These are phyloP conservation scores for Rhizopus arrhizus DNA, from an alignment of 371 early-diverging fungal species.

Conservation along the genomic window DNA sequence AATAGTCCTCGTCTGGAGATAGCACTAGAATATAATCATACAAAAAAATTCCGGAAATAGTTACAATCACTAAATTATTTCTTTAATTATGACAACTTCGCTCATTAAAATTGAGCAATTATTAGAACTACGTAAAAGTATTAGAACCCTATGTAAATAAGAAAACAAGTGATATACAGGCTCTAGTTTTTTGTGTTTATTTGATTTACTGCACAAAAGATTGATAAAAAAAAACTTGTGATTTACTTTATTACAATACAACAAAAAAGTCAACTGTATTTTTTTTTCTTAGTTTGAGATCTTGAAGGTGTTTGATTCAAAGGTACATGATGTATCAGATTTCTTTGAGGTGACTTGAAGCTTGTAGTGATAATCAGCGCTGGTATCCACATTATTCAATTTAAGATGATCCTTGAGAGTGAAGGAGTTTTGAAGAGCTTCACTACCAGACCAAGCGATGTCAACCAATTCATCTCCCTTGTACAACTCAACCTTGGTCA, in stretches of 20 bases:
- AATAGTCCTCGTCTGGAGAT: no score
- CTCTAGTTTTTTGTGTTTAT: no score
- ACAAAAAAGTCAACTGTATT: background rate
- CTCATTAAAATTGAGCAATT: no score
- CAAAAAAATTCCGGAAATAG: no score
- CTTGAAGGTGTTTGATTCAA: conserved; percentile 31
- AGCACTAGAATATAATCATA: no score
- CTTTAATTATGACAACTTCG: no score
- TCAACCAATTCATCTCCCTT: conserved; percentile 31
- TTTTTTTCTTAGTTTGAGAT: conserved; percentile 12
- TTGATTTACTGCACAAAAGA: no score
- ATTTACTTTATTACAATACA: background rate
- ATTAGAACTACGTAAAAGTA: no score
- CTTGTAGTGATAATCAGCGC: conserved; percentile 36
- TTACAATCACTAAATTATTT: no score
- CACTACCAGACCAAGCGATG: conserved; percentile 37
- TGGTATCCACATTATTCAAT: conserved; percentile 21
- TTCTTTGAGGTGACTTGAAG: conserved; percentile 24
- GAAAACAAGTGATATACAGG: no score
- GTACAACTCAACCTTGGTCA: conserved; percentile 45
- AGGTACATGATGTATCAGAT: conserved; percentile 25
- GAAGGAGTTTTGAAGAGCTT: conserved; percentile 34
- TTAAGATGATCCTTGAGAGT: conserved; percentile 46
- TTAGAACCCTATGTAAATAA: no score
- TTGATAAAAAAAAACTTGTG: no score